Evolutionary conservation across 768 basidiomycete genomes (phyloP).

Genomic region (Panellus pusillus): DNA sequence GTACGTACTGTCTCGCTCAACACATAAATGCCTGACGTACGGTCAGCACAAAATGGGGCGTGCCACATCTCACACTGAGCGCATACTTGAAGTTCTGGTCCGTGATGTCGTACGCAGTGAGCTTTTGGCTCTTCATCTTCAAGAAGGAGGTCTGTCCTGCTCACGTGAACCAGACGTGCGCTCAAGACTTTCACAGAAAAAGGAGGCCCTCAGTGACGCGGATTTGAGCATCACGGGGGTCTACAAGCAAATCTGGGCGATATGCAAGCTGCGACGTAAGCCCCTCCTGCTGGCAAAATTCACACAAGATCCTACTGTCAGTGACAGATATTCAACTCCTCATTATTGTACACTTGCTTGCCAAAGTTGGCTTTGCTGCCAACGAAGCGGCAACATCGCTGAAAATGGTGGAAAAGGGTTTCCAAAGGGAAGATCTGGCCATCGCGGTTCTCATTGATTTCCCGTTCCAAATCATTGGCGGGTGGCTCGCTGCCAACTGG

Average conservation of each 20-base stretch:
- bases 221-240: constrained; percentile 91
- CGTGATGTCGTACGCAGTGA: constrained; percentile 78
- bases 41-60: constrained; percentile 69
- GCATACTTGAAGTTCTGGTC: constrained; percentile 89
- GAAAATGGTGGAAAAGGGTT: constrained; percentile 96
- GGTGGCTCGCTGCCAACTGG: constrained; percentile 94
- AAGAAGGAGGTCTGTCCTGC: constrained; percentile 74
- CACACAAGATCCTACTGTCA: constrained; percentile 1
- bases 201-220: constrained; percentile 66
- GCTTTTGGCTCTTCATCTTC: constrained; percentile 82
- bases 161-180: background rate
- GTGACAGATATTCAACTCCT: constrained; percentile 86
- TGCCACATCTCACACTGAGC: constrained; percentile 68
- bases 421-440: constrained; percentile 95
- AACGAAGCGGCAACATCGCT: constrained; percentile 89
- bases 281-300: constrained; percentile 4
- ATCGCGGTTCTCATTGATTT: constrained; percentile 95
- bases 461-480: constrained; percentile 93
- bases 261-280: constrained; percentile 88
- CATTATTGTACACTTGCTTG: constrained; percentile 81
- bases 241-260: constrained; percentile 93
- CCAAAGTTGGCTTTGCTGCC: constrained; percentile 93
- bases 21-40: background rate
- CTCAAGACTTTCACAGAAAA: constrained; percentile 50
- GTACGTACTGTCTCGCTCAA: constrained; percentile 39